Evolutionary conservation across 2,329 filamentous ascomycete species (phyloP).

Genomic region (Fusarium nurragi): DNA sequence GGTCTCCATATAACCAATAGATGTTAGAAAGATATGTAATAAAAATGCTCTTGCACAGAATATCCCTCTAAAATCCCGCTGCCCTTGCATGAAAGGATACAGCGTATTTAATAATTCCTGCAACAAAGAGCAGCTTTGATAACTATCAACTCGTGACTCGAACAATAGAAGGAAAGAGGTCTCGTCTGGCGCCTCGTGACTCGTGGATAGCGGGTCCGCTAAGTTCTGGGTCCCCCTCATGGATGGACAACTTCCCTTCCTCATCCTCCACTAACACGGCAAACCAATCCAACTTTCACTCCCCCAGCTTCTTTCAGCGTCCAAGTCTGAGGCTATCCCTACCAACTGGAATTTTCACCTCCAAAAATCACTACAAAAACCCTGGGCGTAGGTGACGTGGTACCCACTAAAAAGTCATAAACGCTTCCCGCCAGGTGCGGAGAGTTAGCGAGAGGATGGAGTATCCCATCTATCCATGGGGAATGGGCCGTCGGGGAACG

Average conservation of each 20-base stretch:
- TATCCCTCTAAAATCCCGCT: not conserved
- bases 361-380: constrained; percentile 17
- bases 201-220: constrained; percentile 28
- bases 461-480: constrained; percentile 21
- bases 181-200: not conserved
- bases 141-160: constrained; percentile 1
- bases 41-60: not conserved
- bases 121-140: not conserved
- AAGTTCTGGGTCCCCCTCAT: constrained; percentile 7
- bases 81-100: not conserved
- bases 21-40: not conserved
- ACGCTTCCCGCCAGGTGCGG: constrained; percentile 19
- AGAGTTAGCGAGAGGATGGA: constrained; percentile 25
- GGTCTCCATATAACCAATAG: not conserved
- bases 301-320: constrained; percentile 33
- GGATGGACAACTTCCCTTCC: not conserved
- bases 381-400: not conserved
- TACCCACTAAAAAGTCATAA: constrained; percentile 10
- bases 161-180: constrained; percentile 7
- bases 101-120: not conserved
- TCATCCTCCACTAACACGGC: constrained; percentile 12
- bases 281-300: constrained; percentile 19
- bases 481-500: constrained; percentile 31
- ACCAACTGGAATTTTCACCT: not conserved
- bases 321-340: not conserved